Evolutionary conservation across 192 early-diverging fungal species (phyloP), one percentile per base, ranked within the genome.

Genomic region (Mycoemilia scoparia): DNA sequence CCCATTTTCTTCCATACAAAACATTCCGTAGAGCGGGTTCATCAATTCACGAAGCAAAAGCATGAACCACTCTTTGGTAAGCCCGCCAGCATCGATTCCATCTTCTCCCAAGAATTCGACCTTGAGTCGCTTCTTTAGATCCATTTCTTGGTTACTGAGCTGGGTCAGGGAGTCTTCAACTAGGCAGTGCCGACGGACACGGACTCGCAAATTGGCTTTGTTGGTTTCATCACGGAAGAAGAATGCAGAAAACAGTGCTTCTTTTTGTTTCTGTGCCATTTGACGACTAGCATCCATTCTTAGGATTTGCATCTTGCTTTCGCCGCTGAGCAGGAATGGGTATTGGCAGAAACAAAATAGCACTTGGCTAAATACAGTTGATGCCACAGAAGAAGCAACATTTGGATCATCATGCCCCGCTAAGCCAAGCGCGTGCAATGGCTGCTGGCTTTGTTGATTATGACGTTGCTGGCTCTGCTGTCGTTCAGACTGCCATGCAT

Each of bases 41-140:
- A 97, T 86, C 16, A 97, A 60, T 21, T 91, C 77, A 8, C 87
- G 67, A 4, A 93, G 70, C 8, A 97, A 69, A 21, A 97, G 67
- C 36, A 92, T 62, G 42, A 97, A 92, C 92, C 92, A 97, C 34
- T 97, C 92, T 37, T 97, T 97, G 21, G 86, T 73, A 14, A 97
- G 54, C 0, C 92, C 92, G 24, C 92, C 92, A n/a, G 81, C 87
- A 58, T 95, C 90, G 4, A 97, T 71, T 3, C 88, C 91, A 31
- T 88, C 88, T 57, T 96, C 90, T 3, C 77, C 90, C 19, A 80
- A 66, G 70, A 96, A 96, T 41, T 83, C 70, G 25, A 96, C 79
- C n/a, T 77, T 64, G 5, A 96, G 57, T 10, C 84, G 79, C 54
- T 96, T 96, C 38, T 88, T 90, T 31, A 96, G 39, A 34, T 92